A percentile compares a stretch with the other conserved stretches of the same genome.
phyloP scores from a whole-genome alignment of 2,329 filamentous ascomycete genomes.

The Arthroderma uncinatum region DNA sequence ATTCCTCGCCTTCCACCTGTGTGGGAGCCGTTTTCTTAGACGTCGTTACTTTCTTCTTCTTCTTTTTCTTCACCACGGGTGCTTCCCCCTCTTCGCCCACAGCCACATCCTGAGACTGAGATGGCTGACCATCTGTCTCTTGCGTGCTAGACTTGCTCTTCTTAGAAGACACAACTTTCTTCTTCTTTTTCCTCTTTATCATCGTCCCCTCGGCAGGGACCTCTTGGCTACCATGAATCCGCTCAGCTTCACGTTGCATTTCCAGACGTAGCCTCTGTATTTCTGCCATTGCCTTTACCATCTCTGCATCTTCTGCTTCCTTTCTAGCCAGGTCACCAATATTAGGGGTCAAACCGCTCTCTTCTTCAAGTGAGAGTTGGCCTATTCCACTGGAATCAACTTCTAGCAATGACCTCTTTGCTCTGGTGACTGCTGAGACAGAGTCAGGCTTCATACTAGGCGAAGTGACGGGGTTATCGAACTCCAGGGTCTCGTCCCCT shows the following conservation, averaged over 20 bases:
- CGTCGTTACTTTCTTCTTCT: slow-evolving; percentile 10
- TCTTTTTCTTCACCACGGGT: slow-evolving; percentile 11
- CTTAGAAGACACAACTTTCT: slow-evolving; percentile 36
- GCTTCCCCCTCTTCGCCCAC: background rate
- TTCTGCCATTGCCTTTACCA: slow-evolving; percentile 77
- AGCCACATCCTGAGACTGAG: slow-evolving; percentile 7
- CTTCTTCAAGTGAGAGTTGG: slow-evolving; percentile 56
- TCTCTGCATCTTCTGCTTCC: slow-evolving; percentile 71
- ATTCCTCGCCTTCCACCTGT: background rate
- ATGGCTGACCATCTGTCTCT: slow-evolving; percentile 19
- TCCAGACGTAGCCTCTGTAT: slow-evolving; percentile 76
- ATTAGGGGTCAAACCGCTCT: slow-evolving; percentile 18
- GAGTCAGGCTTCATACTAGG: slow-evolving; percentile 44
- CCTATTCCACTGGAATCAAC: slow-evolving; percentile 79
- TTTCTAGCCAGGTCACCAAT: slow-evolving; percentile 53
- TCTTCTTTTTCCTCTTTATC: slow-evolving; percentile 52
- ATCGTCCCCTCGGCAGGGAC: slow-evolving; percentile 37
- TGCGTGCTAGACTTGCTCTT: slow-evolving; percentile 24
- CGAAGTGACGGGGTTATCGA: slow-evolving; percentile 34
- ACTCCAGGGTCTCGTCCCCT: slow-evolving; percentile 59
- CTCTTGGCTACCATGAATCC: slow-evolving; percentile 38
- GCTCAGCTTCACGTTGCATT: slow-evolving; percentile 51
- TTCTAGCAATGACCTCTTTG: slow-evolving; percentile 60
- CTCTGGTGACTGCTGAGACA: slow-evolving; percentile 25
- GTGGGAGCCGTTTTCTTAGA: slow-evolving; percentile 6